Percentiles rank a stretch among this genome's conserved stretches.
These are phyloP conservation scores for Xylariales sp. DNA, from an alignment of 2,329 filamentous ascomycete species.

Conservation along the genomic window DNA sequence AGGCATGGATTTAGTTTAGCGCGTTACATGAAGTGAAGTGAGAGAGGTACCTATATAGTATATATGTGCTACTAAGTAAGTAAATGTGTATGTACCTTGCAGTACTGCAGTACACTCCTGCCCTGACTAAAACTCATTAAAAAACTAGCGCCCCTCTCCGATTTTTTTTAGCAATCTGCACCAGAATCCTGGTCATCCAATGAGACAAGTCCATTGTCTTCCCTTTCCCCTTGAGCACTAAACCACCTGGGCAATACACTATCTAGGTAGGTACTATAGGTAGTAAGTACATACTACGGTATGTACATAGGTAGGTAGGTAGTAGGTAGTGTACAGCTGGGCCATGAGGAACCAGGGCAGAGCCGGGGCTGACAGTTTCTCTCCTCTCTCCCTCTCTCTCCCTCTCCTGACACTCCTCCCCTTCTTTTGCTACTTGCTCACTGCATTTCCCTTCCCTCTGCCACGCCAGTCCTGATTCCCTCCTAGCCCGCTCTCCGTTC, in stretches of 20 bases:
- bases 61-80: too few relatives aligned
- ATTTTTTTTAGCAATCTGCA: conserved; percentile 53
- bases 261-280: too few relatives aligned
- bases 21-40: not conserved
- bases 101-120: not conserved
- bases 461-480: conserved; percentile 15
- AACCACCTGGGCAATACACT: too few relatives aligned
- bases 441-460: conserved; percentile 31
- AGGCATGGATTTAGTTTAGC: conserved; percentile 30
- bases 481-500: conserved; percentile 35
- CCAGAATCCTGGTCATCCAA: conserved; percentile 46
- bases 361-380: conserved; percentile 45
- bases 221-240: conserved; percentile 36
- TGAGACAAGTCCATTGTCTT: conserved; percentile 41
- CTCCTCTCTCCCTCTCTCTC: conserved; percentile 38
- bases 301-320: too few relatives aligned
- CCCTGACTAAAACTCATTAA: conserved; percentile 49
- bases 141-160: conserved; percentile 54
- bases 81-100: too few relatives aligned
- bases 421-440: conserved; percentile 44
- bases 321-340: too few relatives aligned
- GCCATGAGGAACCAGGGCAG: too few relatives aligned
- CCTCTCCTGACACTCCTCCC: conserved; percentile 43
- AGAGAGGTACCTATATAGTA: not conserved
- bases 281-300: too few relatives aligned